Evolutionary conservation across 192 early-diverging fungal genomes (phyloP).

Genomic region (Blastocladiella britannica): DNA sequence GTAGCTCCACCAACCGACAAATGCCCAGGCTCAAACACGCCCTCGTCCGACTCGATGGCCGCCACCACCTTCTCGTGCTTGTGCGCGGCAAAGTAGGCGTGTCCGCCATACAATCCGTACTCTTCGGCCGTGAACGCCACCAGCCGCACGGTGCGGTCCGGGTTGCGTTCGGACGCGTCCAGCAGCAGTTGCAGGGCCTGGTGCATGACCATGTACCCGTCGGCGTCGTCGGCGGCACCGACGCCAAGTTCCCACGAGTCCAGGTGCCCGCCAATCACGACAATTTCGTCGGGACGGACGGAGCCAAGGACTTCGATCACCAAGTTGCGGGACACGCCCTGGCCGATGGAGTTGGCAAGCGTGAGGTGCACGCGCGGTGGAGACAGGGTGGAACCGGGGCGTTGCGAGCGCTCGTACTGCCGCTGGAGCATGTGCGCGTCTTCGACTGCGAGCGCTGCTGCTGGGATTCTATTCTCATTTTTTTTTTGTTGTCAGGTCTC

Average conservation of each 20-base stretch:
- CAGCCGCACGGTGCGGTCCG: slow-evolving; percentile 30
- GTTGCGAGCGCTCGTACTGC: slow-evolving; percentile 15
- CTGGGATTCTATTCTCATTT: slow-evolving; percentile 15
- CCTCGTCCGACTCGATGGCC: slow-evolving; percentile 37
- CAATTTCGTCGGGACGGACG: slow-evolving; percentile 22
- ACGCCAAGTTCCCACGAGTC: slow-evolving; percentile 28
- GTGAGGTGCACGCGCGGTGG: slow-evolving; percentile 24
- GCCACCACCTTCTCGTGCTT: slow-evolving; percentile 20
- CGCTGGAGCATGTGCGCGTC: slow-evolving; percentile 32
- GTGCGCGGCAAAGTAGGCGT: slow-evolving; percentile 20
- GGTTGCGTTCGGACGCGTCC: slow-evolving; percentile 9
- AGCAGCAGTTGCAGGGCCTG: slow-evolving; percentile 19
- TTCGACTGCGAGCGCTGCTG: slow-evolving; percentile 26
- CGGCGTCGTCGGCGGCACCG: slow-evolving; percentile 39
- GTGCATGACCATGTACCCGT: slow-evolving; percentile 28
- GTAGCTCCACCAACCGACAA: no score
- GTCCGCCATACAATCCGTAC: slow-evolving; percentile 26
- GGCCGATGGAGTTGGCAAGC: slow-evolving; percentile 16
- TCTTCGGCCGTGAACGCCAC: slow-evolving; percentile 44
- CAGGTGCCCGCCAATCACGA: slow-evolving; percentile 35
- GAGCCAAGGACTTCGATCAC: slow-evolving; percentile 30
- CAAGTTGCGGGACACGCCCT: slow-evolving; percentile 25
- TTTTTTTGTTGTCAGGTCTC: no score
- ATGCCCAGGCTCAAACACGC: slow-evolving; percentile 43
- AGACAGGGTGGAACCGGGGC: slow-evolving; percentile 7